Evolutionary conservation across 768 basidiomycete species (phyloP), one percentile per base, ranked within the genome.

Genomic region (Lyophyllum atratum): DNA sequence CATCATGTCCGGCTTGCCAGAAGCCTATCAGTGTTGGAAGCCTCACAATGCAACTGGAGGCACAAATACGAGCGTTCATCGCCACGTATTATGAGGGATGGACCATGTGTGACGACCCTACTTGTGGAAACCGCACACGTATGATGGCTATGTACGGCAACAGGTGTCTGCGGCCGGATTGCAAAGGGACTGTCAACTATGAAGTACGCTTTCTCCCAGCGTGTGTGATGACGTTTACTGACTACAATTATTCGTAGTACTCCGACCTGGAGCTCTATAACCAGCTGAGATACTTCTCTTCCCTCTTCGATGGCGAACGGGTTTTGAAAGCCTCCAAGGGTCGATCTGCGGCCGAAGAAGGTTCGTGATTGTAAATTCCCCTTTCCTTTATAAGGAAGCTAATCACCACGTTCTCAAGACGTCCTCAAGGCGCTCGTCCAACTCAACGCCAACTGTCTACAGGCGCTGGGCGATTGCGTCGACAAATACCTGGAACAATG

Each of bases 101-200:
- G 91, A 88, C 84, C 1, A 74, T 89, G 5, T 99, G 97, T 72
- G 83, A 94, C 63, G 97, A 98, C 59, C 76, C 84, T 21, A 89
- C 87, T 0, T 99, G 97, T 66, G 84, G 84, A 9, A 80, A 85
- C 58, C 82, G 91, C 34, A 95, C 96, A n/a, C 80, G 97, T 19
- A 91, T 88, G 81, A 96, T 98, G 92, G 80, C 90, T 33, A 93
- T 98, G 0, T 95, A 94, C 69, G 95, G 93, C 6, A 82, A 86
- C 29, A 78, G 88, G 49, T 99, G 97, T 69, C 68, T 94, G 53
- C 82, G 83, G 45, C 73, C 70, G 6, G 85, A 81, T 10, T 96
- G 94, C 70, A 78, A 72, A 58, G 92, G 92, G 2, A 77, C 71
- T 17, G 89, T 95, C 54, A 62, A 82, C 15, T 87, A 91, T 58